phyloP scores from a whole-genome alignment of 2,329 filamentous ascomycete genomes.

The Ceratocystis alfenasii region DNA sequence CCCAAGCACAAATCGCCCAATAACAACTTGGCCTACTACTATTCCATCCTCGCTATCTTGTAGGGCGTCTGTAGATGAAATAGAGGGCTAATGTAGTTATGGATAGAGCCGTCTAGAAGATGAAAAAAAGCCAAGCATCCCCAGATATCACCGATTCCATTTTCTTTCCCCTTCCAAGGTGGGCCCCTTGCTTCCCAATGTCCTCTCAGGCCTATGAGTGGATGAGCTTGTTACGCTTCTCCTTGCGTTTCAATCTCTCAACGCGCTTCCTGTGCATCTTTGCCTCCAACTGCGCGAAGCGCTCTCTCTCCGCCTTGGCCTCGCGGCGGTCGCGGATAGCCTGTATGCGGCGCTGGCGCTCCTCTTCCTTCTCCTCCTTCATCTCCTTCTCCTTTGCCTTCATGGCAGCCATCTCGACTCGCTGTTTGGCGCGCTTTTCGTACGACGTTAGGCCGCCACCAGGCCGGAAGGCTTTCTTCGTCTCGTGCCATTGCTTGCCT shows the following conservation, averaged over 20 bases:
- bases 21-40: not conserved
- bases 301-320: conserved; percentile 83
- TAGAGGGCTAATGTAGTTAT: not conserved
- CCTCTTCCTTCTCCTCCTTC: conserved; percentile 90
- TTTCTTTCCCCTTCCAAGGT: too few relatives aligned
- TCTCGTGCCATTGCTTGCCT: conserved; percentile 92
- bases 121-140: conserved; percentile 14
- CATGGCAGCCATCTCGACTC: conserved; percentile 57
- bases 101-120: conserved; percentile 6
- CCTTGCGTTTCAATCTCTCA: conserved; percentile 82
- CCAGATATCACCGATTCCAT: not conserved
- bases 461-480: conserved; percentile 76
- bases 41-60: not conserved
- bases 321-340: conserved; percentile 73
- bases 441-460: conserved; percentile 66
- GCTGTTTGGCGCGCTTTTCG: conserved; percentile 59
- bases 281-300: conserved; percentile 86
- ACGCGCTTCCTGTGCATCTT: conserved; percentile 97
- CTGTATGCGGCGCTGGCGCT: conserved; percentile 69
- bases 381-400: conserved; percentile 93
- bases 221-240: conserved; percentile 86
- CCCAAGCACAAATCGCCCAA: not conserved
- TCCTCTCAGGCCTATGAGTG: conserved; percentile 41
- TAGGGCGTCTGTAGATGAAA: not conserved
- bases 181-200: not conserved